Base-by-base conservation (phyloP, 192 early-diverging fungal genomes). In the Pilaira anomala region DNA sequence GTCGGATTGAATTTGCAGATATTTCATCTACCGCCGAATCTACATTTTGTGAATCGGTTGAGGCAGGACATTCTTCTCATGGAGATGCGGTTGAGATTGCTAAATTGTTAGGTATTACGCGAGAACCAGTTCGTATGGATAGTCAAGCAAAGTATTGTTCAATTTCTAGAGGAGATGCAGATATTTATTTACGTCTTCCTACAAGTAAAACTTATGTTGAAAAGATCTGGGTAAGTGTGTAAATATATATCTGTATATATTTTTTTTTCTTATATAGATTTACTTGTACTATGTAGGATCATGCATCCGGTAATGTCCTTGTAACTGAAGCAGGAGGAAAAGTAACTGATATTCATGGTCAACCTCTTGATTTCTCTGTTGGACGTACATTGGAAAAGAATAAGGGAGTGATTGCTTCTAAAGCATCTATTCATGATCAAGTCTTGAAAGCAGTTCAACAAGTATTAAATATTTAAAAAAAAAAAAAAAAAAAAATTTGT, bases 111-210 rank as follows among this genome's bases (percentile, higher is more conserved):
- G 87, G 86, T n/a, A 97, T 98, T 65, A 86, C 85, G 7, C 80
- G 82, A 45, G 63, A 82, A 28, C 77, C 92, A 1, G 80, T 96
- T 9, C 86, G 97, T 24, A 97, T 99, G 92, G 97, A 99, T 76
- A 91, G 88, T 63, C 96, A 98, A 79, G 94, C 93, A 83, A 99
- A 99, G 74, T 99, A 99, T 68, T 91, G 85, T 48, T 83, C 91
- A 6, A 75, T 99, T 11, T 82, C 95, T 2, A 80, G 96, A 58
- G 97, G 96, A 28, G 91, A 98, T 77, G 95, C 94, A 1, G 88
- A 91, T 48, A 93, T 98, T 25, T 97, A 97, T 65, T 76, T 99
- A 42, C 78, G 97, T 24, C 55, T 98, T 19, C 95, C 94, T 6
- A 83, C 83, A 48, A 82, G 82, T 45, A 82, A 74, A 1, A 81